Base-by-base conservation (phyloP, 2,329 filamentous ascomycete genomes). In the Monascus ruber region DNA sequence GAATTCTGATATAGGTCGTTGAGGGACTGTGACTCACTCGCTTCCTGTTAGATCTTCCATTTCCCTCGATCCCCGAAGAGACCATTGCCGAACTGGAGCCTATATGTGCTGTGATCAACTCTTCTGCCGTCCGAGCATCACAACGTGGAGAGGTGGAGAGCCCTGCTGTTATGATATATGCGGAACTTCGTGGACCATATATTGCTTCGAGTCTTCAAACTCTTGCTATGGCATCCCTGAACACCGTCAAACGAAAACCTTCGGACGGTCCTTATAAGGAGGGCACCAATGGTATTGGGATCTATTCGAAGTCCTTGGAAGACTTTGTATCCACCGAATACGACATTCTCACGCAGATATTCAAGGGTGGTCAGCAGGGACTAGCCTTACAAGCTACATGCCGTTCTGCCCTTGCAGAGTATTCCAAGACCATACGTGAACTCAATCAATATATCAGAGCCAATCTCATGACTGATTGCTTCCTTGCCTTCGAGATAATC, bases 401-500 rank as follows among this genome's bases (percentile, higher is more conserved):
- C 56, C 81, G 86, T 52, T 70, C 76, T 28, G 76, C 88, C 8
- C 70, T 98, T 43, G 74, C 79, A 5, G 87, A 94, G 53, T 83
- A 96, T 50, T 79, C 83, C 5, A 80, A 85, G 50, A 95, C 91
- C 0, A 64, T 96, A 39, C 78, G 84, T 26, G 89, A 96, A 54
- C 72, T 98, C 27, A 95, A 96, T 59, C 74, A 77, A 36, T 88
- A 95, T 54, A 87, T 96, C 62, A 87, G 88, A 56, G 69, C 75
- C 32, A 88, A 95, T 55, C 68, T 95, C 31, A 76, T 79, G 48
- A 94, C 86, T 0, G 91, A 98, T 60, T 96, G 89, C 62, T 96
- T 85, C 59, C 74, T 98, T 36, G 87, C 87, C 5, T 98, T 94
- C 59, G 91, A 98, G 58, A 85, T 96, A 27, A 85, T 93, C 27